phyloP scores from a whole-genome alignment of 345 rosid species.

The Rhodamnia argentea region DNA sequence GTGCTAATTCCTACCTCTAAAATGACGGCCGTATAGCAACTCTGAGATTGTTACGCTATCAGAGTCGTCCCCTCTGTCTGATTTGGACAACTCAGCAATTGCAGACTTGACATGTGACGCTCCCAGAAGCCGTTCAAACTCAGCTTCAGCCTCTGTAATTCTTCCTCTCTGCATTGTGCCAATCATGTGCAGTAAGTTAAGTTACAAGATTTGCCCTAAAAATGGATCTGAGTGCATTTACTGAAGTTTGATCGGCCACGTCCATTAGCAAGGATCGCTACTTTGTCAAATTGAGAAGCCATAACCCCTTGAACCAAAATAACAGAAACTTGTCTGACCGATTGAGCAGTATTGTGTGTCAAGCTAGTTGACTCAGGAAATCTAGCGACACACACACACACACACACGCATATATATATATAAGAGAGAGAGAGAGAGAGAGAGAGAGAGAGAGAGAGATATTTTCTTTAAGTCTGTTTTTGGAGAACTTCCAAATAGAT shows the following conservation, averaged over 20 bases:
- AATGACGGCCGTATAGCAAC: slow-evolving; percentile 68
- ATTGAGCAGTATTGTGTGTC: background rate
- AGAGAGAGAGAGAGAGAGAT: no score
- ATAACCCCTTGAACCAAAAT: background rate
- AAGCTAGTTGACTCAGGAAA: background rate
- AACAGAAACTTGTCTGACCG: background rate
- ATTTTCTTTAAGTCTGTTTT: background rate
- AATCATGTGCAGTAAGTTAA: background rate
- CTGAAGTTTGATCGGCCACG: background rate
- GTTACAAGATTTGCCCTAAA: background rate
- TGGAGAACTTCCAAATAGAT: background rate
- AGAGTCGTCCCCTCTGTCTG: slow-evolving; percentile 59
- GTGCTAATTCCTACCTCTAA: slow-evolving; percentile 51
- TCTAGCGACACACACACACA: background rate
- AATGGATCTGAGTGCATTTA: background rate
- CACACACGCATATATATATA: no score
- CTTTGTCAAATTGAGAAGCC: background rate
- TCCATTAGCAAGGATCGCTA: background rate
- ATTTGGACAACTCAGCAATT: slow-evolving; percentile 66
- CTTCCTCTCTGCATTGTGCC: slow-evolving; percentile 62
- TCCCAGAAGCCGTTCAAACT: slow-evolving; percentile 79
- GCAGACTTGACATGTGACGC: slow-evolving; percentile 70
- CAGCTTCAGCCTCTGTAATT: slow-evolving; percentile 74
- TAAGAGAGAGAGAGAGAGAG: background rate
- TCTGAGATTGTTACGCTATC: slow-evolving; percentile 61